phyloP scores from a whole-genome alignment of 495 filamentous ascomycete genomes.

The Talaromyces proteolyticus region DNA sequence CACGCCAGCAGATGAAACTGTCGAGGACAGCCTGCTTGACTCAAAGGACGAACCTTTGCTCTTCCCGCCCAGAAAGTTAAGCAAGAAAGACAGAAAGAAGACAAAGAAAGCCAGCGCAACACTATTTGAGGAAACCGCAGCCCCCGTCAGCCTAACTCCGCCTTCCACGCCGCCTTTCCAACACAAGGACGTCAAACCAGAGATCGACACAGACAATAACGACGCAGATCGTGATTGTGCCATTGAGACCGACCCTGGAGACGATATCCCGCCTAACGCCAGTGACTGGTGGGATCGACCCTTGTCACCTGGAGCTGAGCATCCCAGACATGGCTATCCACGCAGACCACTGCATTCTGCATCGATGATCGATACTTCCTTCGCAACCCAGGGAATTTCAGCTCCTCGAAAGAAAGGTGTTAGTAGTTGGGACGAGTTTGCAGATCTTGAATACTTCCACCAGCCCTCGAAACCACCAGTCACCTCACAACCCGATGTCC shows the following conservation, averaged over 20 bases:
- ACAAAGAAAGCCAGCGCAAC: conserved; percentile 4
- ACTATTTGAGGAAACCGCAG: conserved; percentile 1
- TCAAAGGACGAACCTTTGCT: neutral
- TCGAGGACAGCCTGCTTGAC: neutral
- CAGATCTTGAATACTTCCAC: conserved; percentile 27
- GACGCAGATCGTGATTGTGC: conserved; percentile 5
- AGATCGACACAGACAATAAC: neutral
- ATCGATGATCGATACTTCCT: conserved; percentile 35
- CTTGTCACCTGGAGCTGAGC: conserved; percentile 2
- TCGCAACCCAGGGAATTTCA: conserved; percentile 20
- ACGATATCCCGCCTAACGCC: neutral
- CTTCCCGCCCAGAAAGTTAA: conserved; percentile 7
- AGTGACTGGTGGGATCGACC: conserved; percentile 6
- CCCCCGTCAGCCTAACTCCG: conserved; percentile 24
- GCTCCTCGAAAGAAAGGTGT: conserved; percentile 25
- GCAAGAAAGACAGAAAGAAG: conserved; percentile 23
- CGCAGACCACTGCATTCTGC: conserved; percentile 9
- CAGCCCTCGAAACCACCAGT: conserved; percentile 11
- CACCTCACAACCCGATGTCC: conserved; percentile 12
- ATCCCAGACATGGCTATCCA: conserved; percentile 6
- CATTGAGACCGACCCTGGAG: conserved; percentile 6
- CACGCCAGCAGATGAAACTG: neutral
- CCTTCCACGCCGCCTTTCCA: conserved; percentile 32
- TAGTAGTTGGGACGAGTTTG: conserved; percentile 38
- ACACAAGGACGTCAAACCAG: conserved; percentile 3